Base-by-base conservation (phyloP, 2,329 filamentous ascomycete genomes). In the Drechslerella dactyloides region DNA sequence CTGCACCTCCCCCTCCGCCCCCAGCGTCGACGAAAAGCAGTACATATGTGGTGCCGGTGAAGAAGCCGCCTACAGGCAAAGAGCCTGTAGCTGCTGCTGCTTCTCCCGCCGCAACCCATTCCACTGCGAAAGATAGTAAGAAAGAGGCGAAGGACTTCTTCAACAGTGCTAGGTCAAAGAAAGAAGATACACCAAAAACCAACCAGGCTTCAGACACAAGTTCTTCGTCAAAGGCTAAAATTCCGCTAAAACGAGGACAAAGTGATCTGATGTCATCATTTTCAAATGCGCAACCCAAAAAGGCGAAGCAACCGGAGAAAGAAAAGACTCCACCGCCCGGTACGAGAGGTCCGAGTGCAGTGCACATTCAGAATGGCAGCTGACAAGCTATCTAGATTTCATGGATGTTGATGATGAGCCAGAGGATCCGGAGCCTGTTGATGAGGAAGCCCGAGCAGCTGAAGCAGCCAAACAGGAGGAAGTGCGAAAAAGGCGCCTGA, bases 401-500 rank as follows among this genome's bases (percentile, higher is more conserved):
- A 73, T 73, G 69, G 69, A 73, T 37, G 69, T 73, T 15, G 69
- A 73, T 40, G 84, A 85, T 59, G 84, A 85, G 42, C 83, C 84
- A 27, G 82, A 84, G 8, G 82, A 84, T 35, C 82, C 83, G 35
- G 79, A 83, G 24, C 81, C 86, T 66, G 80, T 79, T 11, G 79
- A 77, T 74, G 75, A 81, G 81, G 74, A 77, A 77, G 1, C 76
- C 77, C 60, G 40, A 13, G 56, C 73, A 24, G 59, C 59, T 3
- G 62, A 68, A 54, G 54, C 21, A 21, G 68, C 30, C 75, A 76
- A 19, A 76, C 76, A 13, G 75, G 78, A 19, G 63, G 74, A 73
- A 2, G 76, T 77, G 30, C 76, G 77, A 19, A 83, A 82, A 75
- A 81, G 79, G 17, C 85, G 84, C 70, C 85, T 86, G 76, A 86